These are phyloP conservation scores for Laburnicola sp. DNA, from an alignment of 2,329 filamentous ascomycete genomes.

Conservation along the genomic window DNA sequence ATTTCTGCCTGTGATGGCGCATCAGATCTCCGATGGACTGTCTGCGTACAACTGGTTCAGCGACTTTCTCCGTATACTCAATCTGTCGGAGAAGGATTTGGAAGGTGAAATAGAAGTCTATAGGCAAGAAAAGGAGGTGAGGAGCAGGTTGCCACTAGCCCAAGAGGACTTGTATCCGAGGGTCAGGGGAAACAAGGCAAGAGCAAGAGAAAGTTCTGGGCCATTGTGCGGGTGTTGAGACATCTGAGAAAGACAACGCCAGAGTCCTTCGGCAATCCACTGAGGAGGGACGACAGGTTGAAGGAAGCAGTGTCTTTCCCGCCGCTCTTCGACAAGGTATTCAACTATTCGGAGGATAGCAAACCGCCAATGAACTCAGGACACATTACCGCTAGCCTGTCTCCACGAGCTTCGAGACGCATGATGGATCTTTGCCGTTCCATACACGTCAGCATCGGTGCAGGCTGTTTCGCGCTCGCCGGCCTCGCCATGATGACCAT, in stretches of 20 bases:
- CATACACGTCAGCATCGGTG: slow-evolving; percentile 47
- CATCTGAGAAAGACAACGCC: slow-evolving; percentile 47
- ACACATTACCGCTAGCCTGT: slow-evolving; percentile 38
- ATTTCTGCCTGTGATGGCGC: slow-evolving; percentile 48
- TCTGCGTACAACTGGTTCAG: slow-evolving; percentile 48
- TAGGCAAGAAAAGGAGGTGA: slow-evolving; percentile 20
- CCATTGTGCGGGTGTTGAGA: slow-evolving; percentile 49
- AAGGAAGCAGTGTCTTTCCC: slow-evolving; percentile 26
- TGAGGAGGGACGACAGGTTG: slow-evolving; percentile 31
- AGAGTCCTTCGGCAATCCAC: slow-evolving; percentile 49
- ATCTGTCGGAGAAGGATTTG: slow-evolving; percentile 13
- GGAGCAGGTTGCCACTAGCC: slow-evolving; percentile 44
- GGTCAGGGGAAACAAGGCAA: slow-evolving; percentile 42
- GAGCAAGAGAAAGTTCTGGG: slow-evolving; percentile 54
- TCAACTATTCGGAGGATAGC: slow-evolving; percentile 42
- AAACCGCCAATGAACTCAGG: slow-evolving; percentile 46
- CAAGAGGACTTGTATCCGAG: slow-evolving; percentile 54
- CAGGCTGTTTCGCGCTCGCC: slow-evolving; percentile 52
- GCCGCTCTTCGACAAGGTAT: slow-evolving; percentile 38
- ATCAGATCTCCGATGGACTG: slow-evolving; percentile 53
- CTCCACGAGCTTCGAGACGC: slow-evolving; percentile 35
- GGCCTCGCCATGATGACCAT: slow-evolving; percentile 53
- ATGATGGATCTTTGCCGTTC: slow-evolving; percentile 47
- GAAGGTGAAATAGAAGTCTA: slow-evolving; percentile 11
- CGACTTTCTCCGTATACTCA: slow-evolving; percentile 42